These are phyloP conservation scores for Daldinia childiae DNA, from an alignment of 495 filamentous ascomycete genomes.

Conservation along the genomic window DNA sequence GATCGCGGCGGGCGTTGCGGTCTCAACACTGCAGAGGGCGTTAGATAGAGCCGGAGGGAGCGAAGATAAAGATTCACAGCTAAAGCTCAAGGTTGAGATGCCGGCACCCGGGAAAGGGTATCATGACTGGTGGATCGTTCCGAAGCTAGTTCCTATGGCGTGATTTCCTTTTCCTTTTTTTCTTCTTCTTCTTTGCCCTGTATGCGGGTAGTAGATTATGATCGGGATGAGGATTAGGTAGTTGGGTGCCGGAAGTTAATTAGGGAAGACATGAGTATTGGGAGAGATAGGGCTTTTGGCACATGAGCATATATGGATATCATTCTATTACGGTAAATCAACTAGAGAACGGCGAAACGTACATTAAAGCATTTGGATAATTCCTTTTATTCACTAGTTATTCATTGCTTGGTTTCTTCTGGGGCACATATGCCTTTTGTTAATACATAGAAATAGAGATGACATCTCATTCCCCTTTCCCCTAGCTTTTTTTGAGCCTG, in stretches of 20 bases:
- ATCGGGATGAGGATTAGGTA: not conserved
- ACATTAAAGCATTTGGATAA: not conserved
- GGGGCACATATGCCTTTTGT: not conserved
- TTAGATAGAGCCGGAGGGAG: constrained; percentile 30
- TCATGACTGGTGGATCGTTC: constrained; percentile 84
- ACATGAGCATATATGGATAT: not conserved
- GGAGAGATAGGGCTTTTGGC: not conserved
- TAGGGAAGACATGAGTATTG: not conserved
- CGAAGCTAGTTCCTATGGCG: constrained; percentile 58
- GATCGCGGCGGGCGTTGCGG: constrained; percentile 71
- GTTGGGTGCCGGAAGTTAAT: not conserved
- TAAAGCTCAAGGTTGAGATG: constrained; percentile 58
- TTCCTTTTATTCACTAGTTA: not conserved
- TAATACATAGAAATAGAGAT: not conserved
- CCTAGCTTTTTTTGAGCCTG: not conserved
- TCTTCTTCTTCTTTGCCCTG: no score
- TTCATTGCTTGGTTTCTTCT: constrained; percentile 3
- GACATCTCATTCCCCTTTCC: not conserved
- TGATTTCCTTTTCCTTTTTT: constrained; percentile 19
- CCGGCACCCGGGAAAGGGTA: constrained; percentile 65
- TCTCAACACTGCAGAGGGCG: constrained; percentile 65
- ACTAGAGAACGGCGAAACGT: not conserved
- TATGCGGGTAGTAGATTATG: not conserved
- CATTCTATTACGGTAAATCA: not conserved
- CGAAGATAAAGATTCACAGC: constrained; percentile 23